These are phyloP conservation scores for Phytophthora ohioensis DNA, from an alignment of 352 stramenopile genomes.

Conservation along the genomic window DNA sequence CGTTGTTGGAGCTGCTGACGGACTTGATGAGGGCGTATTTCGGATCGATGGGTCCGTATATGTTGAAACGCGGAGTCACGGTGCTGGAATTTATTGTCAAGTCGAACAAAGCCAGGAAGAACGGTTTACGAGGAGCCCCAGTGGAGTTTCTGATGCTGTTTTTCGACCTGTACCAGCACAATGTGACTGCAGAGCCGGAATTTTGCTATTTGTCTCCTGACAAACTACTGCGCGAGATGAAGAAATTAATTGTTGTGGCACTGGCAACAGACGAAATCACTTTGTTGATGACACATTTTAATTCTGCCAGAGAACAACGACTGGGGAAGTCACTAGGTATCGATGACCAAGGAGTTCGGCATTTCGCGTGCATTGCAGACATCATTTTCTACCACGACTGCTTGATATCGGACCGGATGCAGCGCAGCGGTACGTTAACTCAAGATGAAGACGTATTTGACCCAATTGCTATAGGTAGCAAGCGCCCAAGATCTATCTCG, in stretches of 20 bases:
- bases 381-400: constrained; percentile 66
- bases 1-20: constrained; percentile 64
- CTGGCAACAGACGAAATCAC: constrained; percentile 56
- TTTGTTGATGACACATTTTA: constrained; percentile 51
- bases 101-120: constrained; percentile 58
- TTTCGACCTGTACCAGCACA: constrained; percentile 61
- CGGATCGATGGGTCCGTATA: constrained; percentile 47
- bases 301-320: constrained; percentile 39
- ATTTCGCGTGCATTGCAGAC: constrained; percentile 63
- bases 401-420: constrained; percentile 44
- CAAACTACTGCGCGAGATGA: constrained; percentile 53
- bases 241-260: constrained; percentile 48
- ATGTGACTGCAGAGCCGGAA: constrained; percentile 42
- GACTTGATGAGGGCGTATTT: constrained; percentile 57
- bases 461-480: constrained; percentile 33
- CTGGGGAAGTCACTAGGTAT: constrained; percentile 44
- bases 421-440: constrained; percentile 8
- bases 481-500: constrained; percentile 33
- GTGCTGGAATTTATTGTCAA: constrained; percentile 74
- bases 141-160: constrained; percentile 74
- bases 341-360: constrained; percentile 51
- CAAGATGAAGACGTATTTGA: constrained; percentile 33
- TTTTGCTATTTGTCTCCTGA: constrained; percentile 45
- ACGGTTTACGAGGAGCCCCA: constrained; percentile 40
- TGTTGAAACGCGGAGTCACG: constrained; percentile 50